phyloP scores from a whole-genome alignment of 768 basidiomycete genomes.

The Agaricus blazei region DNA sequence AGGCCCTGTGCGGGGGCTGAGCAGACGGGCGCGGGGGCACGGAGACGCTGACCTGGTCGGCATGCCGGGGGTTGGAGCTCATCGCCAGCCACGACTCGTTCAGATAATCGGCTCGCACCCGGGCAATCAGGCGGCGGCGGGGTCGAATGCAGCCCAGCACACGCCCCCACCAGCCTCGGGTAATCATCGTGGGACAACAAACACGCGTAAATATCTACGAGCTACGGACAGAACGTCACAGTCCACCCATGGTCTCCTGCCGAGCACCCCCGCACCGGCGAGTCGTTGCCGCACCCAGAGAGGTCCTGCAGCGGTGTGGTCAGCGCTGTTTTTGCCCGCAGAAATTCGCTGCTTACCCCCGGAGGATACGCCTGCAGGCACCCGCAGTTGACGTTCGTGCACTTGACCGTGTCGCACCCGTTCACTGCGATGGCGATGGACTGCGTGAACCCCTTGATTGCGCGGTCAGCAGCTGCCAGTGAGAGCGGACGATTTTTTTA shows the following conservation, averaged over 20 bases:
- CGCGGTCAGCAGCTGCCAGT: not conserved
- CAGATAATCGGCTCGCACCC: too few relatives aligned
- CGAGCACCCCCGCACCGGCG: constrained; percentile 31
- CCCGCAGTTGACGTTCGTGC: constrained; percentile 32
- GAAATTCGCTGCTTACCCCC: constrained; percentile 19
- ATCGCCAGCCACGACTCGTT: not conserved
- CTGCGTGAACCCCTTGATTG: constrained; percentile 29
- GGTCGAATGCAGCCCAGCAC: too few relatives aligned
- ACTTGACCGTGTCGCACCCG: constrained; percentile 34
- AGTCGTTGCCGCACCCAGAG: constrained; percentile 32
- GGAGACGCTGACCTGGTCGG: not conserved
- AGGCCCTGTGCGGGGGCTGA: constrained; percentile 23
- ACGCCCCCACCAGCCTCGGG: too few relatives aligned
- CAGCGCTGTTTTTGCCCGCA: not conserved
- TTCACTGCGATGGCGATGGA: constrained; percentile 28
- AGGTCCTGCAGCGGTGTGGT: constrained; percentile 19
- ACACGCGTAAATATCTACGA: too few relatives aligned
- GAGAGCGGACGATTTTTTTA: too few relatives aligned
- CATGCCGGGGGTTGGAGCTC: not conserved
- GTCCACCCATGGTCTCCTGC: constrained; percentile 30
- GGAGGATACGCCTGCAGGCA: constrained; percentile 27
- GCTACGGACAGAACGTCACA: constrained; percentile 27
- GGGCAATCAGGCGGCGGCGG: too few relatives aligned
- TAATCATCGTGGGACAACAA: too few relatives aligned
- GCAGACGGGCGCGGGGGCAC: not conserved